Conservation (phyloP, 1,139 yeast genomes). For the Pichia sp. region DNA sequence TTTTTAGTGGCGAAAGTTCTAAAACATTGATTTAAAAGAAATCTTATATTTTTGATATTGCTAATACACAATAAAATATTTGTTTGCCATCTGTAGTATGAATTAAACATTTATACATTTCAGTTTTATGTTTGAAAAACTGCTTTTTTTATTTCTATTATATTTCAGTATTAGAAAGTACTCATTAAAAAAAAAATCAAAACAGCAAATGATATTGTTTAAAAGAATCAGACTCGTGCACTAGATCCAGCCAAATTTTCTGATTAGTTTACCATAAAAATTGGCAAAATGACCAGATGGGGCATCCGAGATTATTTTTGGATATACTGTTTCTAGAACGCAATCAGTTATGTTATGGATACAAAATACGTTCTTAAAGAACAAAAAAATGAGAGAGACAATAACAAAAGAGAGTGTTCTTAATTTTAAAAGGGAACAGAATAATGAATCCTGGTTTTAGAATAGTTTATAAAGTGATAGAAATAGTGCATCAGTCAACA, state of each 20-base stretch:
- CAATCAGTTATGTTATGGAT: slow-evolving; percentile 24
- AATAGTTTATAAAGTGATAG: not conserved
- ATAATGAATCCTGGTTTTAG: slow-evolving; percentile 10
- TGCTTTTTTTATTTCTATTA: no score
- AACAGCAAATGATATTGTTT: slow-evolving; percentile 17
- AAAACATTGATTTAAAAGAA: no score
- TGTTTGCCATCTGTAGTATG: no score
- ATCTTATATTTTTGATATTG: no score
- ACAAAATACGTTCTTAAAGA: slow-evolving; percentile 19
- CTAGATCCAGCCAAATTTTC: slow-evolving; percentile 15
- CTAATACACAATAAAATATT: no score
- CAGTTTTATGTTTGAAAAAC: no score
- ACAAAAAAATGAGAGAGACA: slow-evolving; percentile 16
- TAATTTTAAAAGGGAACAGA: not conserved
- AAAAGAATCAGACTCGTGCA: slow-evolving; percentile 6
- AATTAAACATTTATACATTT: no score
- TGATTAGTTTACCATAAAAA: slow-evolving; percentile 22
- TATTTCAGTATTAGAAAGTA: no score
- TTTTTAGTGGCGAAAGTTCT: no score
- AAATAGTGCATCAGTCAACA: no score
- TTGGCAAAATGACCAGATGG: slow-evolving; percentile 29
- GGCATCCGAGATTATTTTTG: slow-evolving; percentile 45
- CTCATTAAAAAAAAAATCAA: no score
- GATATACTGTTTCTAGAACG: slow-evolving; percentile 28
- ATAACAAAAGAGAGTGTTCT: slow-evolving; percentile 9